Evolutionary conservation across 352 stramenopile species (phyloP).

Genomic region (Peronospora belbahrii): DNA sequence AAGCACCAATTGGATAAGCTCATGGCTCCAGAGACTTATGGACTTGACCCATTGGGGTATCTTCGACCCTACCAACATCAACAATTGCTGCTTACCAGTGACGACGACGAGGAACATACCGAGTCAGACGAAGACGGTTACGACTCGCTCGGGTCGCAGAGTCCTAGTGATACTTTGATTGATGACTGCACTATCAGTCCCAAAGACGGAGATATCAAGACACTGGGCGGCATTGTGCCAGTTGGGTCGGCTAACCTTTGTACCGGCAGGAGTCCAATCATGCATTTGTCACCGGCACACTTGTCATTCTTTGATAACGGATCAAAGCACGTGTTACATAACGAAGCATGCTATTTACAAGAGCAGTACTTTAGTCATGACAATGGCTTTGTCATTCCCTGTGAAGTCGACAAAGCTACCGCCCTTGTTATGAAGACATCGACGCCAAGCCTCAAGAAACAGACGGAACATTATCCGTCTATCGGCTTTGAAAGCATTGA

Average conservation of each 20-base stretch:
- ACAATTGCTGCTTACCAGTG: conserved; percentile 23
- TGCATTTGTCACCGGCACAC: conserved; percentile 20
- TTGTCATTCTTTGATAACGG: conserved; percentile 18
- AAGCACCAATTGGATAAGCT: conserved; percentile 62
- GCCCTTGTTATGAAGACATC: not conserved
- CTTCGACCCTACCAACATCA: conserved; percentile 20
- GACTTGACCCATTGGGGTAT: conserved; percentile 52
- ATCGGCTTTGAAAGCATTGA: conserved; percentile 20
- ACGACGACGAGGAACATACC: conserved; percentile 42
- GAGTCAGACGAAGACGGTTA: conserved; percentile 51
- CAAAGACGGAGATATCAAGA: conserved; percentile 31
- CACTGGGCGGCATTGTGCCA: conserved; percentile 36
- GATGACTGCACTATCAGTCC: conserved; percentile 53
- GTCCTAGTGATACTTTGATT: conserved; percentile 31
- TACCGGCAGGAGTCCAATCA: conserved; percentile 38
- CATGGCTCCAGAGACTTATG: conserved; percentile 58
- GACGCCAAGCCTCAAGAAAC: conserved; percentile 8
- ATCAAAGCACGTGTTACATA: conserved; percentile 1
- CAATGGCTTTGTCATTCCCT: conserved; percentile 5
- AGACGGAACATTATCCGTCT: conserved; percentile 24
- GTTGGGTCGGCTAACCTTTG: conserved; percentile 36
- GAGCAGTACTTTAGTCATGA: conserved; percentile 11
- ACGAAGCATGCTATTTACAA: conserved; percentile 10
- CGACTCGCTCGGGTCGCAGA: conserved; percentile 39
- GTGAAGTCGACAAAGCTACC: not conserved